These are phyloP conservation scores for Draba incana DNA, from an alignment of 345 rosid species.

Conservation along the genomic window DNA sequence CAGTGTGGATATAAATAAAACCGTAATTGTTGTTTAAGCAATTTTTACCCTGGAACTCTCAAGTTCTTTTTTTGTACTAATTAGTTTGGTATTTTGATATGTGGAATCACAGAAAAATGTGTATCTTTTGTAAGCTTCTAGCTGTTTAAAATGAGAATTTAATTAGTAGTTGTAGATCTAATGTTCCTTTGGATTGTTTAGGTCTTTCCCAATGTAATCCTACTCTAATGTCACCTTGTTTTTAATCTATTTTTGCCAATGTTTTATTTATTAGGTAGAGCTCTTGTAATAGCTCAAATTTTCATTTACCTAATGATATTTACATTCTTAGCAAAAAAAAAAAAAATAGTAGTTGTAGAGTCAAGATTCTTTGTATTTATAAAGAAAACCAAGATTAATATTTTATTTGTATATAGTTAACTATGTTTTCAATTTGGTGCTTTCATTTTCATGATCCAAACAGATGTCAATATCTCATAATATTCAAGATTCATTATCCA, in stretches of 20 bases:
- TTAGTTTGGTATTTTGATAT: neutral
- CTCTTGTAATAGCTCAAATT: too few species aligned
- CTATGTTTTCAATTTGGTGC: slow-evolving; percentile 7
- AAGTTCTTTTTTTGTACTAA: neutral
- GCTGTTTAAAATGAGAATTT: too few species aligned
- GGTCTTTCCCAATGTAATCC: too few species aligned
- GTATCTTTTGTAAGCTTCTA: neutral
- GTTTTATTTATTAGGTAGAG: too few species aligned
- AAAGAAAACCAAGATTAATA: neutral
- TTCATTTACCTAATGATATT: too few species aligned
- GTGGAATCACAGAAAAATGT: neutral
- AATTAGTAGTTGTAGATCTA: too few species aligned
- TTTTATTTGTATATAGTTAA: neutral
- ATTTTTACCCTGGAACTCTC: slow-evolving; percentile 8
- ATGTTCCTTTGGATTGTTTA: too few species aligned
- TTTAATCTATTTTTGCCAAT: too few species aligned
- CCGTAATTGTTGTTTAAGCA: neutral
- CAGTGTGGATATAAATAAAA: neutral
- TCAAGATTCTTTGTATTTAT: neutral
- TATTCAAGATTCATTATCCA: slow-evolving; percentile 14
- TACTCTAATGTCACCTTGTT: too few species aligned
- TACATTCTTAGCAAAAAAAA: too few species aligned
- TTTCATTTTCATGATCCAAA: slow-evolving; percentile 28
- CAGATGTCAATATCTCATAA: slow-evolving; percentile 6
- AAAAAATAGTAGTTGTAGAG: neutral